Evolutionary conservation across 2,329 filamentous ascomycete genomes (phyloP).

Genomic region (Penicillium oxalicum): DNA sequence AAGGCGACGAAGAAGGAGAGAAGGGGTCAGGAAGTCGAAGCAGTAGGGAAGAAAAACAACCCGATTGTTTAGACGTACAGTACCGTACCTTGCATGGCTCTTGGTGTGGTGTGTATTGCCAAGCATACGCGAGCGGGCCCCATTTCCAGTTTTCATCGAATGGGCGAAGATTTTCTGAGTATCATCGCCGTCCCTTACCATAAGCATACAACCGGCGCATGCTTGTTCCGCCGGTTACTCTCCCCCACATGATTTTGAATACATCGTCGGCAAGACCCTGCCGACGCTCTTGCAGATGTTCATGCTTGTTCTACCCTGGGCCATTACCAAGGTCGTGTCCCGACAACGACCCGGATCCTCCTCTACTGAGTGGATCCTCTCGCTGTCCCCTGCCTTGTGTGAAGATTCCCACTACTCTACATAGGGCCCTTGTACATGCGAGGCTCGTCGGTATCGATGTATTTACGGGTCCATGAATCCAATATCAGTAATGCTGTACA

Average conservation of each 20-base stretch:
- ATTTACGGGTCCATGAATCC: too few species aligned
- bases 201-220: conserved; percentile 12
- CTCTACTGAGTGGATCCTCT: background rate
- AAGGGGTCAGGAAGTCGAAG: conserved; percentile 5
- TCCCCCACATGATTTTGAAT: conserved; percentile 5
- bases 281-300: background rate
- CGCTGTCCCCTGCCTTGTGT: conserved; percentile 5
- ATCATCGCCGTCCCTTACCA: conserved; percentile 3
- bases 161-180: conserved; percentile 7
- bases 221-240: conserved; percentile 10
- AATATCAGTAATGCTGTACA: too few species aligned
- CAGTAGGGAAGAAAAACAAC: conserved; percentile 12
- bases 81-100: conserved; percentile 7
- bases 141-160: conserved; percentile 1
- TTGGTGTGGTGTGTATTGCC: too few species aligned
- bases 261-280: background rate
- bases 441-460: too few species aligned
- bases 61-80: conserved; percentile 15
- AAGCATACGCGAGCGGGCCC: too few species aligned
- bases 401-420: conserved; percentile 14
- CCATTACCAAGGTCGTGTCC: too few species aligned
- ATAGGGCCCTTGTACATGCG: too few species aligned
- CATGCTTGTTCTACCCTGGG: too few species aligned
- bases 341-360: background rate
- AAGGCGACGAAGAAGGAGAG: background rate